phyloP scores from a whole-genome alignment of 768 basidiomycete species.

The Pleurotus platypus region DNA sequence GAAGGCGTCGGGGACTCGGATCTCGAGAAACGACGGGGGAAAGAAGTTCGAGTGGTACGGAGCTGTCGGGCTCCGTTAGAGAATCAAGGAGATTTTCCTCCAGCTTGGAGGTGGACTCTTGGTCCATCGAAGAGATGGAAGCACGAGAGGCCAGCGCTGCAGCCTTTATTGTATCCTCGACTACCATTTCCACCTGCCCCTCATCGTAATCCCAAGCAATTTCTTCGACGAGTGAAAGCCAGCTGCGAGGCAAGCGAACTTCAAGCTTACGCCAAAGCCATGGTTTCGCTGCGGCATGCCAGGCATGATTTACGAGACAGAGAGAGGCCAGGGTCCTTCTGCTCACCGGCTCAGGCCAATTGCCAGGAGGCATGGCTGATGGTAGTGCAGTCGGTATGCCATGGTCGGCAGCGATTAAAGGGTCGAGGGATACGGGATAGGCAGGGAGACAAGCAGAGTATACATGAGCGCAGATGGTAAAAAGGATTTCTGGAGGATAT shows the following conservation, averaged over 20 bases:
- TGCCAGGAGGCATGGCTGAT: conserved; percentile 66
- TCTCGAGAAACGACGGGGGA: conserved; percentile 81
- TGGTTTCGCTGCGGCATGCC: conserved; percentile 81
- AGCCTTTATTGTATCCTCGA: conserved; percentile 62
- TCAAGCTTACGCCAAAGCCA: conserved; percentile 86
- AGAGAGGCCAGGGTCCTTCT: conserved; percentile 66
- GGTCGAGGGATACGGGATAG: conserved; percentile 61
- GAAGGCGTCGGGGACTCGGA: conserved; percentile 73
- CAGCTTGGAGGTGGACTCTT: conserved; percentile 45
- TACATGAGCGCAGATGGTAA: conserved; percentile 68
- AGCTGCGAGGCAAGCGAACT: conserved; percentile 78
- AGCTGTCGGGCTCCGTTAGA: conserved; percentile 57
- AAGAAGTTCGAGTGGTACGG: conserved; percentile 71
- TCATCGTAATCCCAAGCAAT: conserved; percentile 72
- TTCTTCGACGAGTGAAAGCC: conserved; percentile 79
- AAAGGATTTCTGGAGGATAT: conserved; percentile 64
- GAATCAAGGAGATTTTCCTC: conserved; percentile 60
- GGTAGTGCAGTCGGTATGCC: conserved; percentile 61
- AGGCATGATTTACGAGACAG: conserved; percentile 73
- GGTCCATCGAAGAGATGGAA: conserved; percentile 29
- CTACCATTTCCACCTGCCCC: conserved; percentile 30
- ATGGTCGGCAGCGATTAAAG: conserved; percentile 46
- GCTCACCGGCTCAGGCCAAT: conserved; percentile 65
- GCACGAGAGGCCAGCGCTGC: conserved; percentile 62
- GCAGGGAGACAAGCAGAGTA: conserved; percentile 62